These are phyloP conservation scores for Exsudoporus frostii DNA, from an alignment of 768 basidiomycete genomes.

Conservation along the genomic window DNA sequence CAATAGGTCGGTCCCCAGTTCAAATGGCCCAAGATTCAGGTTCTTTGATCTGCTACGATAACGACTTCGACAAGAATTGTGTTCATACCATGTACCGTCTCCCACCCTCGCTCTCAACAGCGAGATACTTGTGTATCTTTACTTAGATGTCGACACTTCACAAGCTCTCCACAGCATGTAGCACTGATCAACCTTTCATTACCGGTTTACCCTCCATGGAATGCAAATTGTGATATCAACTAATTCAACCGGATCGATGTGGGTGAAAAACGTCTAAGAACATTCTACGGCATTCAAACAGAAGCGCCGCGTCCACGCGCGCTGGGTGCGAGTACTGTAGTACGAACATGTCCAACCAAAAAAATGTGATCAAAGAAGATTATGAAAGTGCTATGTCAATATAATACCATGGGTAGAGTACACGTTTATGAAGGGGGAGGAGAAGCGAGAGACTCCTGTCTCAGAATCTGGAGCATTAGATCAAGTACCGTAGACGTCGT, in stretches of 20 bases:
- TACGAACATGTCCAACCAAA: conserved; percentile 14
- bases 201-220: background rate
- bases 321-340: conserved; percentile 24
- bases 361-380: conserved; percentile 9
- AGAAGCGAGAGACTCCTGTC: conserved; percentile 64
- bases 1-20: conserved; percentile 53
- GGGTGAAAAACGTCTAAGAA: conserved; percentile 8
- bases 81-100: conserved; percentile 2
- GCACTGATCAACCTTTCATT: conserved; percentile 6
- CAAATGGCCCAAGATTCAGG: conserved; percentile 54
- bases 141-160: conserved; percentile 21
- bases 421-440: conserved; percentile 52
- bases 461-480: conserved; percentile 28
- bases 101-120: conserved; percentile 39
- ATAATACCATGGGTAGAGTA: conserved; percentile 26
- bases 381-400: conserved; percentile 18
- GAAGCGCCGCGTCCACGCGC: conserved; percentile 12
- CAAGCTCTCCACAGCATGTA: conserved; percentile 38
- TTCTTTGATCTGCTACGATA: conserved; percentile 30
- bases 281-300: conserved; percentile 13
- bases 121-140: conserved; percentile 26
- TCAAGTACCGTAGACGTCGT: conserved; percentile 14
- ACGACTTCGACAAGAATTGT: background rate
- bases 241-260: conserved; percentile 3
- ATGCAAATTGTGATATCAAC: conserved; percentile 22